A percentile compares a stretch with the other conserved stretches of the same genome.
Evolutionary conservation across 1,284 basidiomycete species (phyloP).

Genomic region (Heterobasidion annosum): DNA sequence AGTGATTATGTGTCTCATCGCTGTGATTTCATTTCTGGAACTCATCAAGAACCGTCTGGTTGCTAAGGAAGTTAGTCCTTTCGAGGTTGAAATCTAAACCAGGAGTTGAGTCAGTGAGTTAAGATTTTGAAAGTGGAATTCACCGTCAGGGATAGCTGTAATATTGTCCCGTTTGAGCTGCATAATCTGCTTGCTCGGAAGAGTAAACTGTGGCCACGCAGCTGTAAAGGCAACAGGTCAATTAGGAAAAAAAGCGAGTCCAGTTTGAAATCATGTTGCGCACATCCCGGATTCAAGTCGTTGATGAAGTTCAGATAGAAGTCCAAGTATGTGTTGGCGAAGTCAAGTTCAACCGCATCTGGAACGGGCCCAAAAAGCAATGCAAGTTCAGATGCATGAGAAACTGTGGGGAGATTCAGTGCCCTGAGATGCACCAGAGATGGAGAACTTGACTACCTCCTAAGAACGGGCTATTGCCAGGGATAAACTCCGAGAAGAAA

Average conservation of each 20-base stretch:
- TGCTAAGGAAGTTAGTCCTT: slow-evolving; percentile 34
- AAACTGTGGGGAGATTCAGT: slow-evolving; percentile 19
- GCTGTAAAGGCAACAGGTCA: slow-evolving; percentile 17
- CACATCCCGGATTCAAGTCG: slow-evolving; percentile 44
- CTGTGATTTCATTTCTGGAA: slow-evolving; percentile 30
- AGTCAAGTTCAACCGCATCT: slow-evolving; percentile 28
- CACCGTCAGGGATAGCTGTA: slow-evolving; percentile 40
- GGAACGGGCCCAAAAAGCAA: slow-evolving; percentile 37
- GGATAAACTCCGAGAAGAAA: slow-evolving; percentile 45
- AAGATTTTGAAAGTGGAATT: neutral
- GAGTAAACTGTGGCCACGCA: slow-evolving; percentile 34
- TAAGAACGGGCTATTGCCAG: slow-evolving; percentile 30
- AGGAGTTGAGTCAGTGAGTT: slow-evolving; percentile 1
- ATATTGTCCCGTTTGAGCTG: slow-evolving; percentile 41
- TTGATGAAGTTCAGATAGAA: slow-evolving; percentile 46
- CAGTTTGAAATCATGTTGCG: neutral
- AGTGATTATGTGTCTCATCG: neutral
- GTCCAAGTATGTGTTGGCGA: slow-evolving; percentile 38
- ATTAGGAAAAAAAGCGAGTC: neutral
- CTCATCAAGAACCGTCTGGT: slow-evolving; percentile 28
- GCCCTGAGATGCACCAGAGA: neutral
- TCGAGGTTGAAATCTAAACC: slow-evolving; percentile 31
- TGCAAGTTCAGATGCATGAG: slow-evolving; percentile 39
- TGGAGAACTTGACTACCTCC: slow-evolving; percentile 24
- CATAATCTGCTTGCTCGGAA: slow-evolving; percentile 26